These are phyloP conservation scores for Talaromyces funiculosus DNA, from an alignment of 2,329 filamentous ascomycete genomes.

Conservation along the genomic window DNA sequence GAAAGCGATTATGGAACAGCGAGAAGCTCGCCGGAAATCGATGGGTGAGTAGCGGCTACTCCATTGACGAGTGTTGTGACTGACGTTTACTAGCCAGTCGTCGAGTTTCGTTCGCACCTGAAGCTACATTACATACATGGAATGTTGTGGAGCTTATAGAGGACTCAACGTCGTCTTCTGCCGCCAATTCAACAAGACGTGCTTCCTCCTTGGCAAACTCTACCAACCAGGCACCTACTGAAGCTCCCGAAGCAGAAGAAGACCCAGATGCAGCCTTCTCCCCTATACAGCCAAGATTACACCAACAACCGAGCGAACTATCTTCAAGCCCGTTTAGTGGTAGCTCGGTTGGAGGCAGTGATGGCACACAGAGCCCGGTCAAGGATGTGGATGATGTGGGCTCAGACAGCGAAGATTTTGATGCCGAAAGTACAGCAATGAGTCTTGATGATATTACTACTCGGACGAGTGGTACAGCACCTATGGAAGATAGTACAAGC, in stretches of 20 bases:
- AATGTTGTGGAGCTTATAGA: conserved; percentile 86
- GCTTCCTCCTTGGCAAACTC: conserved; percentile 55
- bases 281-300: conserved; percentile 59
- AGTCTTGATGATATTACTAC: conserved; percentile 73
- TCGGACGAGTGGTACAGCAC: conserved; percentile 59
- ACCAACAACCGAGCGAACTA: conserved; percentile 61
- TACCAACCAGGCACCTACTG: conserved; percentile 23
- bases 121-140: conserved; percentile 95
- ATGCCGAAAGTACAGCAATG: conserved; percentile 71
- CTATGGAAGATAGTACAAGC: conserved; percentile 53
- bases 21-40: conserved; percentile 87
- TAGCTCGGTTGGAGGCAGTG: conserved; percentile 44
- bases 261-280: conserved; percentile 55
- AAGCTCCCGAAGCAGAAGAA: conserved; percentile 47
- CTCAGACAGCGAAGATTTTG: conserved; percentile 42
- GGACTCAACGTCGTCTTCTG: conserved; percentile 73
- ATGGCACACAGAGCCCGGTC: conserved; percentile 32
- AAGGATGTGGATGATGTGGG: conserved; percentile 43
- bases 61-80: not conserved
- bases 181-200: conserved; percentile 68
- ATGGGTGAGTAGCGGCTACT: conserved; percentile 49
- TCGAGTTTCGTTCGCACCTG: conserved; percentile 92
- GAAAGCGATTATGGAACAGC: conserved; percentile 59
- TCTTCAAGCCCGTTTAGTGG: conserved; percentile 75
- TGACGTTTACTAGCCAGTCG: conserved; percentile 58